Evolutionary conservation across 768 basidiomycete genomes (phyloP), one percentile per base, ranked within the genome.

Genomic region (Calocybe cyanea): DNA sequence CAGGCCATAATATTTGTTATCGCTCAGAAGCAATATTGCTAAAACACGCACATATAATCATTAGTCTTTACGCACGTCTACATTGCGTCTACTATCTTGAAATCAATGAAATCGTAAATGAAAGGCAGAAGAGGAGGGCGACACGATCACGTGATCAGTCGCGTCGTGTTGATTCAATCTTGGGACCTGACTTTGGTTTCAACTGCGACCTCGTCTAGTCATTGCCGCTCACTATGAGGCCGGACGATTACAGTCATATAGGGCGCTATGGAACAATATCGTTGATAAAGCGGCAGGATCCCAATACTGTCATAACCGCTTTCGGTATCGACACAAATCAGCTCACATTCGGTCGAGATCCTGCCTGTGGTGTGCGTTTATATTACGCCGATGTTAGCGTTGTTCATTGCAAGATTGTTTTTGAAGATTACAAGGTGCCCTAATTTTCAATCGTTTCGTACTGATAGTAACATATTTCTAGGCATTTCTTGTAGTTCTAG

Each of bases 311-410:
- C 7, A 65, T 87, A 19, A 81, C 86, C 1, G 71, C 83, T 1
- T 89, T 83, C 50, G 86, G 86, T 3, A 80, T 89, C 54, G 86
- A 89, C 64, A 71, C 78, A 3, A 73, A 79, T 17, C 69, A 76
- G 41, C 67, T 87, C 41, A 83, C 85, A 0, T 80, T 89, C 62
- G 86, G 87, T 37, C 73, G 83, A 48, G 80, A 83, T 57, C 72
- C 72, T 0, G 60, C 63, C 0, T 87, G 86, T 58, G 74, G 79
- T 49, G 78, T 89, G 15, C 68, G 87, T 33, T 65, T 89, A 30
- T 88, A 87, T 60, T 88, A 87, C 57, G 64, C 73, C 1, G 72
- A 76, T 34, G 76, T 88, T 42, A 78, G 75, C 32, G 65, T 73
- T 3, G 50, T 86, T 0, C 87, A 89, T 55, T 83, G 81, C 51